A percentile compares a stretch with the other conserved stretches of the same genome.
Evolutionary conservation across 176 grass and related monocot genomes (phyloP).

Genomic region (Cocos nucifera): DNA sequence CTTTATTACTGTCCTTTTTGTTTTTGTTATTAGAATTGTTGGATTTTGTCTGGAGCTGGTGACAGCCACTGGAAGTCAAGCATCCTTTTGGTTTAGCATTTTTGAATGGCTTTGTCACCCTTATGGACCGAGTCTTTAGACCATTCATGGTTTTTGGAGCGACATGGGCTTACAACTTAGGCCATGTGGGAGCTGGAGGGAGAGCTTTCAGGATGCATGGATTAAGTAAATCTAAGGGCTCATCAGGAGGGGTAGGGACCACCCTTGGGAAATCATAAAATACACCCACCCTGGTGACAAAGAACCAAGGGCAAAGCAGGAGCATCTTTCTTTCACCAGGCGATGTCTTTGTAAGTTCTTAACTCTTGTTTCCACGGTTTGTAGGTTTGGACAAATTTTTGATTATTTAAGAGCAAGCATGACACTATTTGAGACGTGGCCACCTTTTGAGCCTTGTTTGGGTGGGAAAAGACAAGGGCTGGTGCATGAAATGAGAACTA

Average conservation of each 20-base stretch:
- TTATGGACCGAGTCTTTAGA: neutral
- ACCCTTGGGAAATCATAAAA: conserved; percentile 12
- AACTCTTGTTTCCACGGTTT: too few relatives aligned
- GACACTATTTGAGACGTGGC: too few relatives aligned
- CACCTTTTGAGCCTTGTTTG: too few relatives aligned
- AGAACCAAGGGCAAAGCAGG: conserved; percentile 18
- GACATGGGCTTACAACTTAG: conserved; percentile 5
- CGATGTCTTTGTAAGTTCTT: neutral
- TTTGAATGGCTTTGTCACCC: conserved; percentile 23
- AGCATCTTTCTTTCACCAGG: neutral
- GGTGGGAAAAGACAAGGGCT: too few relatives aligned
- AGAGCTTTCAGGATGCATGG: conserved; percentile 4
- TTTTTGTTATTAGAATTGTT: neutral
- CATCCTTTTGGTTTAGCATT: neutral
- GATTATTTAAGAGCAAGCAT: too few relatives aligned
- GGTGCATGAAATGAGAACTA: too few relatives aligned
- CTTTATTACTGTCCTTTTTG: too few relatives aligned
- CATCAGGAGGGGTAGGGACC: conserved; percentile 1
- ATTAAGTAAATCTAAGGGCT: conserved; percentile 8
- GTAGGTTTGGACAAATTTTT: too few relatives aligned
- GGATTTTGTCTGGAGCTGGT: conserved; percentile 2
- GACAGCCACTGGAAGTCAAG: neutral
- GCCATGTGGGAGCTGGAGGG: conserved; percentile 27
- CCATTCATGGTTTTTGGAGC: conserved; percentile 8
- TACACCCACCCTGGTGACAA: conserved; percentile 15